Percentiles rank a stretch among this genome's conserved stretches.
Conservation (phyloP, 1,284 basidiomycete species). For the Ceratobasidium theobromae region DNA sequence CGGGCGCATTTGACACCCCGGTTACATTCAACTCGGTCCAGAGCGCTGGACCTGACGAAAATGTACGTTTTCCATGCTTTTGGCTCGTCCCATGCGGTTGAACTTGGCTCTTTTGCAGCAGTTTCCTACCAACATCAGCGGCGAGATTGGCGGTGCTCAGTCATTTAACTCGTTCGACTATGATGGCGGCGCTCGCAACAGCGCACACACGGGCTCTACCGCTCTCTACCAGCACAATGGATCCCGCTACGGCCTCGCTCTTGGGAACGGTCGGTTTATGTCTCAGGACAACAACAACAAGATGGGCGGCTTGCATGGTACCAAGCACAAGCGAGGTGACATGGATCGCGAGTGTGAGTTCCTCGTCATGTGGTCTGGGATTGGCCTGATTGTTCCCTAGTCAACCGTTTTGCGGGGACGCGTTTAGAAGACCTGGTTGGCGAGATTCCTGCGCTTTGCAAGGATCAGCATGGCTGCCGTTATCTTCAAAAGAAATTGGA, state of each 20-base stretch:
- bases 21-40: constrained; percentile 23
- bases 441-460: constrained; percentile 91
- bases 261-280: constrained; percentile 43
- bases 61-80: constrained; percentile 7
- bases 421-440: constrained; percentile 94
- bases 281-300: constrained; percentile 58
- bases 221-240: constrained; percentile 79
- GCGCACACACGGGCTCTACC: constrained; percentile 64
- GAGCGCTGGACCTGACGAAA: constrained; percentile 2
- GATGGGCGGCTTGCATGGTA: constrained; percentile 85
- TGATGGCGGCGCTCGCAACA: constrained; percentile 45
- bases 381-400: constrained; percentile 45
- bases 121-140: constrained; percentile 7
- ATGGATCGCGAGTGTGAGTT: constrained; percentile 80
- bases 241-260: constrained; percentile 69
- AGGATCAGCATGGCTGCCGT: constrained; percentile 98
- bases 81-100: too few relatives aligned
- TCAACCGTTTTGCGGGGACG: constrained; percentile 93
- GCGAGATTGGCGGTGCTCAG: constrained; percentile 51
- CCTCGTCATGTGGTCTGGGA: background rate
- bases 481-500: constrained; percentile 99
- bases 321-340: constrained; percentile 92
- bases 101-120: too few relatives aligned
- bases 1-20: constrained; percentile 3
- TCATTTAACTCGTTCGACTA: constrained; percentile 55